phyloP scores from a whole-genome alignment of 148 eudicot species.

The Spergularia bocconei region DNA sequence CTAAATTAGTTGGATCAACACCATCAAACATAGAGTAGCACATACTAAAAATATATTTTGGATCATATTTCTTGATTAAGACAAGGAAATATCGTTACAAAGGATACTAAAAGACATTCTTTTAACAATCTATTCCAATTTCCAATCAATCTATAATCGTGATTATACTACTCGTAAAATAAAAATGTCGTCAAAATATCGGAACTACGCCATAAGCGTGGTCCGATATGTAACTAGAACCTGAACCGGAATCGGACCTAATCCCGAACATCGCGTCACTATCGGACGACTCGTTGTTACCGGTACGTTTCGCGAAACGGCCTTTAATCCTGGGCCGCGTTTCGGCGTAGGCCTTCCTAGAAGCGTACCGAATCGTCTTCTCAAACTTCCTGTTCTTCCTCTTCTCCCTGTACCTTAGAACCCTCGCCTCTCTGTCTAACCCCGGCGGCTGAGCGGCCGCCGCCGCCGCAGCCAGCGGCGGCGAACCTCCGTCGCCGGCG shows the following conservation, averaged over 20 bases:
- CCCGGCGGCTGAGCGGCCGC: slow-evolving; percentile 13
- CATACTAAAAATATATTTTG: too few relatives aligned
- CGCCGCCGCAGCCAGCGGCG: not conserved
- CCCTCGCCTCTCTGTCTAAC: slow-evolving; percentile 71
- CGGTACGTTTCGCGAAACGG: slow-evolving; percentile 74
- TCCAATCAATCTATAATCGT: not conserved
- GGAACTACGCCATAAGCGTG: slow-evolving; percentile 60
- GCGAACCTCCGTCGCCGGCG: slow-evolving; percentile 16
- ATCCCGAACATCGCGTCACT: slow-evolving; percentile 30
- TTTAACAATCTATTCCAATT: not conserved
- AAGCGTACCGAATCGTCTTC: slow-evolving; percentile 92
- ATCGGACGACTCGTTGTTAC: slow-evolving; percentile 24
- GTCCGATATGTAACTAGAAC: slow-evolving; percentile 24
- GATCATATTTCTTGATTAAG: not conserved
- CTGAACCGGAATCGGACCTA: not conserved
- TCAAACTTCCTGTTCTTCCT: slow-evolving; percentile 88
- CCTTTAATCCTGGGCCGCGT: slow-evolving; percentile 88
- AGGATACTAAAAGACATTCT: not conserved
- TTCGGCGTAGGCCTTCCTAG: slow-evolving; percentile 91
- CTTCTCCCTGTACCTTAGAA: slow-evolving; percentile 86
- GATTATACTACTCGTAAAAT: too few relatives aligned
- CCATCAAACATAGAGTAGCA: not conserved
- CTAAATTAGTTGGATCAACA: not conserved
- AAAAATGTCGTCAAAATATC: slow-evolving; percentile 25
- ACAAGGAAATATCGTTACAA: not conserved